These are phyloP conservation scores for Yarrowia galli DNA, from an alignment of 1,139 yeast genomes.

Conservation along the genomic window DNA sequence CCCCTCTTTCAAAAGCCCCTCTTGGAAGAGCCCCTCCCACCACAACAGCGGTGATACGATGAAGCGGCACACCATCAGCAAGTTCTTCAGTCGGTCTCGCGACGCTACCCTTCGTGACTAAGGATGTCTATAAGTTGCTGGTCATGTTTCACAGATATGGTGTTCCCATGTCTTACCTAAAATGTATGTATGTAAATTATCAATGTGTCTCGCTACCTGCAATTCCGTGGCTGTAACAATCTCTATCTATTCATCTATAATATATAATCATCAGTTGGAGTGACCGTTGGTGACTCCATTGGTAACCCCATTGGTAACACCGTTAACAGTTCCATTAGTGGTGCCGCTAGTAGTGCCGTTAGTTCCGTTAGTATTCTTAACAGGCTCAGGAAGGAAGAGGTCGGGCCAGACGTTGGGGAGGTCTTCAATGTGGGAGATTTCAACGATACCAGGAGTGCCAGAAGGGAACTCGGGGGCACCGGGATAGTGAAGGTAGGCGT, in stretches of 20 bases:
- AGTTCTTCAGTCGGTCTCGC: slow-evolving; percentile 25
- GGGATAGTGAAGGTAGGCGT: slow-evolving; percentile 28
- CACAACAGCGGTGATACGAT: slow-evolving; percentile 2
- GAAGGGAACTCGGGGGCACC: slow-evolving; percentile 11
- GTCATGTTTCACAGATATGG: neutral
- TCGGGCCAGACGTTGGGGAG: slow-evolving; percentile 37
- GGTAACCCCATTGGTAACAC: neutral
- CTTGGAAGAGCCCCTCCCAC: slow-evolving; percentile 23
- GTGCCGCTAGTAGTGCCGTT: slow-evolving; percentile 8
- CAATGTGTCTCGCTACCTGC: neutral
- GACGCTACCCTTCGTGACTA: slow-evolving; percentile 24
- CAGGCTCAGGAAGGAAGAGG: slow-evolving; percentile 17
- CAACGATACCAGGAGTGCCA: slow-evolving; percentile 7
- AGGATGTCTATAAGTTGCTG: neutral
- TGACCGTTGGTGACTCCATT: neutral
- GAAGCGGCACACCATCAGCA: slow-evolving; percentile 29
- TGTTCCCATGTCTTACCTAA: neutral
- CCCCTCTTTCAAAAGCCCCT: slow-evolving; percentile 24
- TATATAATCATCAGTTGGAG: slow-evolving; percentile 5
- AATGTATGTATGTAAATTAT: slow-evolving; percentile 2
- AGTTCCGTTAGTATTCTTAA: neutral
- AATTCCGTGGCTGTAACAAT: neutral
- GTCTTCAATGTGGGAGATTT: slow-evolving; percentile 18
- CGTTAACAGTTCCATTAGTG: neutral
- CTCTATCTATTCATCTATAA: slow-evolving; percentile 27